Base-by-base conservation (phyloP, 192 early-diverging fungal species). In the Spizellomyces sp. region DNA sequence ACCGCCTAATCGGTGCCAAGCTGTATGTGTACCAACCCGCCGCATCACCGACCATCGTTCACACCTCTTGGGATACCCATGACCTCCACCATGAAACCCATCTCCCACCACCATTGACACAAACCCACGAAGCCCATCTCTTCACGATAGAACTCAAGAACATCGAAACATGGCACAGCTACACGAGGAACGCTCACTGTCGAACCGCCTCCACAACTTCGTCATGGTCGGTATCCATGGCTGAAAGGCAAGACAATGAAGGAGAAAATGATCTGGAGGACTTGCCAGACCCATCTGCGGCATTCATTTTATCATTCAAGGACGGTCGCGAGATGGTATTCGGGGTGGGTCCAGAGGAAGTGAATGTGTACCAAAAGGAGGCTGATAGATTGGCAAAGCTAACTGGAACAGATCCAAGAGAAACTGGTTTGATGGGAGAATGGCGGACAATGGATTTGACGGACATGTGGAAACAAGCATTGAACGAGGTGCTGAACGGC, bases 391-490 rank as follows among this genome's bases (percentile, higher is more conserved):
- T 70, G 2, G 9, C 43, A 6, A 17, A 6, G 17, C 14, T n/a
- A 8, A n/a, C 27, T 12, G 50, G 14, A 12, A 12, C 2, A 54
- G 59, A 41, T 27, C 59, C 17, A 61, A 15, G 42, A 42, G 43
- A 41, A 36, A 54, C 36, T n/a, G 36, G 42, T 0, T 15, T 17
- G 36, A n/a, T 44, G 44, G 50, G 58, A 44, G 45, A 70, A 46
- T 72, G 70, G 70, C 17, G 52, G 27, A 8, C 70, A 22, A 9
- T 45, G 55, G 70, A 72, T 72, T 50, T 63, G 15, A 62, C 70
- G 42, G 70, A 72, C 60, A 72, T 72, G 70, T 72, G 70, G 70
- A 63, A 72, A n/a, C 70, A 64, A 42, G 70, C 70, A 1, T 57
- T 72, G n/a, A 72, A 72, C 42, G 70, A 72, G 44, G 70, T 72